Evolutionary conservation across 371 early-diverging fungal genomes (phyloP), one percentile per base, ranked within the genome.

Genomic region (Mucor saturninus): DNA sequence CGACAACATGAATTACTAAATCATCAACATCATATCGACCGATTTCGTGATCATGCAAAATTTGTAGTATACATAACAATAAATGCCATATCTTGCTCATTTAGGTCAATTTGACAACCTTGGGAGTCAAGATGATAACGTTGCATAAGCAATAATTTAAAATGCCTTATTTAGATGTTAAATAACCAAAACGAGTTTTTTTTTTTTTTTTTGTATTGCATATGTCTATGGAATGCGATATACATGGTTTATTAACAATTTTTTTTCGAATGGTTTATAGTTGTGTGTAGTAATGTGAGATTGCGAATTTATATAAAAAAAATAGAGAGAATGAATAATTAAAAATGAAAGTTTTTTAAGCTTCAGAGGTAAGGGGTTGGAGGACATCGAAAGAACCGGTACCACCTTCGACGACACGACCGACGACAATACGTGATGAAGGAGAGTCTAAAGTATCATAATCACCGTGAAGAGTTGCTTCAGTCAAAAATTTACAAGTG

Each of bases 321-420:
- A 40, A 30, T 39, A 21, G 40, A 58, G 10, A 50, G 50, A 50
- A 28, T 40, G 15, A 61, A 35, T 60, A 60, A 32, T 51, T 61
- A 43, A 35, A 37, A 59, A 51, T 42, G 38, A 13, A 26, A 13
- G 10, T 53, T 35, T 48, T 48, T 59, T 64, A 69, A 42, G 65
- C 69, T 52, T 64, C 61, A 40, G 67, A 45, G 29, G 57, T 53
- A 51, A 82, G 76, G 49, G 88, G 86, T 63, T 91, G 86, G 56
- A 90, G 72, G 11, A 98, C 85, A 65, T 97, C 94, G 70, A 98
- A 98, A 6, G 93, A 79, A 39, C 98, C 98, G 6, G 99, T 99
- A 56, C 99, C 99, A 4, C 91, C 92, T 61, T 87, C 86, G 26
- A 98, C 93, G 2, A 93, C 92, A 83, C 94, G 86, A 62, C 99